Base-by-base conservation (phyloP, 2,329 filamentous ascomycete genomes). In the Colletotrichum sp. region DNA sequence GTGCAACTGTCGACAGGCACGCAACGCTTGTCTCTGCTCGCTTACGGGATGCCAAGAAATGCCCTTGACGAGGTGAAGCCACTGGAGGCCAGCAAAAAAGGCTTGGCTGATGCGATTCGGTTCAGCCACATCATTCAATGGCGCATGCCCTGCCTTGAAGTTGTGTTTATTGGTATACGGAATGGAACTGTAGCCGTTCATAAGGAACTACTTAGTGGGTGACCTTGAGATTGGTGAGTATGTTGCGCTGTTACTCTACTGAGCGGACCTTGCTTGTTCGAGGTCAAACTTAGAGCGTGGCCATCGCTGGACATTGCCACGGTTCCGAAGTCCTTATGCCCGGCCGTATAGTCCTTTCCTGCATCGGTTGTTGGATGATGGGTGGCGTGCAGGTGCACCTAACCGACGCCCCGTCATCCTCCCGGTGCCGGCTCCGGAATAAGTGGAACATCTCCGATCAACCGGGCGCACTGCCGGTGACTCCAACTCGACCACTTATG, bases 81-180 rank as follows among this genome's bases (percentile, higher is more conserved):
- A 72, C 39, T 75, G n/a, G 6, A n/a, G 69, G 62, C 63, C 72
- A 52, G 63, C 72, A 12, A 68, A 72, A 72, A 68, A 44, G 30
- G 60, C 72, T 75, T 75, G 72, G 72, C 72, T 75, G 72, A 75
- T 75, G 72, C 69, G 62, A 5, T 72, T 16, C 24, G 21, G 52
- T 44, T 39, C 72, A 72, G 62, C 72, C 72, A 75, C 72, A 68
- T 28, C 26, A 59, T 52, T 52, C n/a, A 52, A 52, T 21, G n/a
- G 44, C 44, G 44, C 44, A 52, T 21, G n/a, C 10, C 6, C 10
- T 52, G n/a, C 44, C n/a, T 13, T 1, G 44, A 0, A 12, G 3
- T 0, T 12, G n/a, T 21, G 3, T 49, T 13, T 0, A 49, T 21
- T 21, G 10, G 10, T 2, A n/a, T 49, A 1, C 2, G 39, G 18